These are phyloP conservation scores for Lotmaria passim DNA, from an alignment of 208 protist genomes.

Conservation along the genomic window DNA sequence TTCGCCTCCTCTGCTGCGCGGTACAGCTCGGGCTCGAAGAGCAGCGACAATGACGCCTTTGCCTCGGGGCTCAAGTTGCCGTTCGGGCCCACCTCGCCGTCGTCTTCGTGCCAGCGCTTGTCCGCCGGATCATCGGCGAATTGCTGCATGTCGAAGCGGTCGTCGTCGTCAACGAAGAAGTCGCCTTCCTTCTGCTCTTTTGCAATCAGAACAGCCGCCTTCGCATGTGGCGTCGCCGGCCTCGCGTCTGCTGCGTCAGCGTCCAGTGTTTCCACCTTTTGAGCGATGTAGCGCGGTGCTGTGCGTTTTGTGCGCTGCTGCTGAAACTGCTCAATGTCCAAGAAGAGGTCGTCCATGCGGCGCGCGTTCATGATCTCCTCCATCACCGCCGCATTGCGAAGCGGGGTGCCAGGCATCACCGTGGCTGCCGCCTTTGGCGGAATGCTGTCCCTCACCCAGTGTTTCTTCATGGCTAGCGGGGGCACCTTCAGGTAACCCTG, in stretches of 20 bases:
- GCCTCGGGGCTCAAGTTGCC: conserved; percentile 74
- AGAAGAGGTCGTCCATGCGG: conserved; percentile 40
- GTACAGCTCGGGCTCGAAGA: conserved; percentile 80
- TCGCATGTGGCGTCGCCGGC: neutral
- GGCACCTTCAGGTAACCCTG: conserved; percentile 70
- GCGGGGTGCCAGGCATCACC: conserved; percentile 24
- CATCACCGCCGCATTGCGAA: conserved; percentile 20
- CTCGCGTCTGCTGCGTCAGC: neutral
- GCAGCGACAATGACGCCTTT: conserved; percentile 66
- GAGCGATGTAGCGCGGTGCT: neutral
- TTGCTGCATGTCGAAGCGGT: conserved; percentile 15
- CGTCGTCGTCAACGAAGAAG: conserved; percentile 24
- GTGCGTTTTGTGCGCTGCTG: neutral
- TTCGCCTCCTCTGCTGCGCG: conserved; percentile 33
- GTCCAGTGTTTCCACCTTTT: neutral
- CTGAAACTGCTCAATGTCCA: conserved; percentile 8
- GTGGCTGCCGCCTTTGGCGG: conserved; percentile 23
- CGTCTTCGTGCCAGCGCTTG: neutral
- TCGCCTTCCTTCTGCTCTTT: conserved; percentile 26
- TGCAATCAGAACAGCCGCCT: neutral
- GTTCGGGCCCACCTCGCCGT: conserved; percentile 42
- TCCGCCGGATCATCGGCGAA: neutral
- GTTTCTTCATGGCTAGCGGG: conserved; percentile 74
- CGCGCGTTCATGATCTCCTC: conserved; percentile 35
- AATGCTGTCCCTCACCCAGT: conserved; percentile 63